Evolutionary conservation across 2,329 filamentous ascomycete genomes (phyloP).

Genomic region (Pseudogymnoascus sp.): DNA sequence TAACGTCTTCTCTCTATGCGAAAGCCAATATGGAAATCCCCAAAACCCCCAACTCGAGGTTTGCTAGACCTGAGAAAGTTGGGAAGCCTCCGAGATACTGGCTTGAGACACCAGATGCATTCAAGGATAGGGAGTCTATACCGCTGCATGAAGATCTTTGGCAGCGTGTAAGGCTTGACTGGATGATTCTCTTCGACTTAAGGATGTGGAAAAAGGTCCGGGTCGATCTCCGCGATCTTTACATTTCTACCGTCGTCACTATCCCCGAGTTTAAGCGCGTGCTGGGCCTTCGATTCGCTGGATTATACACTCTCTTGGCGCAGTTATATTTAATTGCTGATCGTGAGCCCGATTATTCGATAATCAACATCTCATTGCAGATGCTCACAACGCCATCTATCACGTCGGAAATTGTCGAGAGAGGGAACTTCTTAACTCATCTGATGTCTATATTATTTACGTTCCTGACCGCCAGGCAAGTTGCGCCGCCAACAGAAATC

Average conservation of each 20-base stretch:
- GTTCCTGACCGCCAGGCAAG: slow-evolving; percentile 90
- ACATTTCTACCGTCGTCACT: slow-evolving; percentile 92
- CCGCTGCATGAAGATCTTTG: slow-evolving; percentile 79
- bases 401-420: slow-evolving; percentile 87
- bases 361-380: slow-evolving; percentile 93
- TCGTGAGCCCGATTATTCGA: slow-evolving; percentile 92
- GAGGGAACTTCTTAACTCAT: slow-evolving; percentile 91
- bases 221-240: slow-evolving; percentile 82
- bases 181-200: slow-evolving; percentile 88
- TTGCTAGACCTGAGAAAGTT: slow-evolving; percentile 33
- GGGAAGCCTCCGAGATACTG: slow-evolving; percentile 62
- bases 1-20: slow-evolving; percentile 51
- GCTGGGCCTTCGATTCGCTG: slow-evolving; percentile 85
- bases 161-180: slow-evolving; percentile 83
- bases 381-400: slow-evolving; percentile 96
- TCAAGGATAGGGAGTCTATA: slow-evolving; percentile 52
- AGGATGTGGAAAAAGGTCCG: slow-evolving; percentile 94
- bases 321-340: slow-evolving; percentile 95
- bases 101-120: slow-evolving; percentile 70
- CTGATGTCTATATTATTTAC: slow-evolving; percentile 96
- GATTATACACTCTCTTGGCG: slow-evolving; percentile 84
- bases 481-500: slow-evolving; percentile 86
- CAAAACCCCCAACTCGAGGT: slow-evolving; percentile 58
- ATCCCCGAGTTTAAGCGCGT: slow-evolving; percentile 95
- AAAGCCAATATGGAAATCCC: slow-evolving; percentile 68